Evolutionary conservation across 805 yeast species (phyloP).

Genomic region (Phaffomyces opuntiae): DNA sequence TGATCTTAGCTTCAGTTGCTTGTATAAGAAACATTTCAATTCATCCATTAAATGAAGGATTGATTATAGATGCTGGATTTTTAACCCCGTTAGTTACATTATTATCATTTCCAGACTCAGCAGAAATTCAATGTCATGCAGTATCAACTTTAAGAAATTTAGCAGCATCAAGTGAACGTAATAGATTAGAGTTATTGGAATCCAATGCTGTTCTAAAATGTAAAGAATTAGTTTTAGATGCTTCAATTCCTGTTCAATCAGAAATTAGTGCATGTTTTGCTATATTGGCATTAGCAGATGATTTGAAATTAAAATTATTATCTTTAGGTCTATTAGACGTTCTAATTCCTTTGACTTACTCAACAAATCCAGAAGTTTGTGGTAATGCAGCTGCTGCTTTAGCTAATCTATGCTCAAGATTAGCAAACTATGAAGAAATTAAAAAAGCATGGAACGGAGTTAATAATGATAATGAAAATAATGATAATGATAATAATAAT

Average conservation of each 20-base stretch:
- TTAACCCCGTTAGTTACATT: slow-evolving; percentile 82
- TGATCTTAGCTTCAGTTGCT: slow-evolving; percentile 94
- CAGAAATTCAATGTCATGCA: slow-evolving; percentile 97
- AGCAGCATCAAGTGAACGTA: slow-evolving; percentile 93
- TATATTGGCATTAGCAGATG: slow-evolving; percentile 92
- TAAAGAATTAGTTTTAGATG: slow-evolving; percentile 73
- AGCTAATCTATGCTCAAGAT: slow-evolving; percentile 91
- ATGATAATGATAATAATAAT: slow-evolving; percentile 32
- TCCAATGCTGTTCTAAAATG: slow-evolving; percentile 96
- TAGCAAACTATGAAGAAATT: slow-evolving; percentile 74
- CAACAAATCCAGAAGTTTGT: slow-evolving; percentile 88
- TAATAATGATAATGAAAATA: slow-evolving; percentile 34
- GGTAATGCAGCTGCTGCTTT: slow-evolving; percentile 98
- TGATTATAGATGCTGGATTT: slow-evolving; percentile 95
- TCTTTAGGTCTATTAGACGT: slow-evolving; percentile 82
- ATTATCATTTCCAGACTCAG: slow-evolving; percentile 78
- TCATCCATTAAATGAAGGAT: slow-evolving; percentile 92
- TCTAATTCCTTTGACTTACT: slow-evolving; percentile 82
- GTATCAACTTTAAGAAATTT: slow-evolving; percentile 92
- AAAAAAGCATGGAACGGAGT: slow-evolving; percentile 62
- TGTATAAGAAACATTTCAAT: slow-evolving; percentile 96
- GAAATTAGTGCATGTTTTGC: slow-evolving; percentile 98
- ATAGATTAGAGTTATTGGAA: slow-evolving; percentile 83
- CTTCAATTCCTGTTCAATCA: slow-evolving; percentile 90
- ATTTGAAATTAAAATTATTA: slow-evolving; percentile 76